Conservation (phyloP, 2,329 filamentous ascomycete species). For the Hymenotorrendiella dingleyae region DNA sequence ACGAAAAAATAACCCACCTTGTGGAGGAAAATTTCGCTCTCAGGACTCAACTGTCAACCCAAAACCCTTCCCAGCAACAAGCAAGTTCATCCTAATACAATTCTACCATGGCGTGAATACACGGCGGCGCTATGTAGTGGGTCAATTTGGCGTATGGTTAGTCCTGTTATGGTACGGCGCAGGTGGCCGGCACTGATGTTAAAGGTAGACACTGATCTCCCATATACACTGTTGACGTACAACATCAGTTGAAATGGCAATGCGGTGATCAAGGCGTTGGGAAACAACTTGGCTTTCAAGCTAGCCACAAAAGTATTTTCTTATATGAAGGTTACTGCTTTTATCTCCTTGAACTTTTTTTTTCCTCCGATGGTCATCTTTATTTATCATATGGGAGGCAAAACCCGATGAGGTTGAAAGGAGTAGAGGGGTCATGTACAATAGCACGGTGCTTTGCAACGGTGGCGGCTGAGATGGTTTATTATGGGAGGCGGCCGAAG, state of each 20-base stretch:
- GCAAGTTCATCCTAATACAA: constrained; percentile 17
- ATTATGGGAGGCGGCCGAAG: neutral
- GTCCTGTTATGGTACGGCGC: constrained; percentile 24
- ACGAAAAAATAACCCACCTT: constrained; percentile 26
- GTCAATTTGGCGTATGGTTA: constrained; percentile 20
- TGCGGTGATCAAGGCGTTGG: too few relatives aligned
- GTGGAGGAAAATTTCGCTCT: constrained; percentile 25
- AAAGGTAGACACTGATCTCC: constrained; percentile 17
- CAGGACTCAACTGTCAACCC: constrained; percentile 21
- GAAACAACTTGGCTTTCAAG: constrained; percentile 11
- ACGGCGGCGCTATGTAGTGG: constrained; percentile 22
- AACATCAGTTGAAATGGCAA: too few relatives aligned
- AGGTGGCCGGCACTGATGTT: constrained; percentile 23
- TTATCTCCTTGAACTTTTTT: too few relatives aligned
- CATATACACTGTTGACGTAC: too few relatives aligned
- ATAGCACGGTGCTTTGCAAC: too few relatives aligned
- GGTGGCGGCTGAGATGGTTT: too few relatives aligned
- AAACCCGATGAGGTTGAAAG: too few relatives aligned
- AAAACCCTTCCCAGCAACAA: constrained; percentile 17
- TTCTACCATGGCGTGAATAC: constrained; percentile 21
- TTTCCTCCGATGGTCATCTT: too few relatives aligned
- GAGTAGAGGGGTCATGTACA: too few relatives aligned
- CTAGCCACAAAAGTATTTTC: too few relatives aligned
- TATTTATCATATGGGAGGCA: too few relatives aligned
- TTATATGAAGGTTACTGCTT: too few relatives aligned